phyloP scores from a whole-genome alignment of 345 rosid species.

The Salix exigua region DNA sequence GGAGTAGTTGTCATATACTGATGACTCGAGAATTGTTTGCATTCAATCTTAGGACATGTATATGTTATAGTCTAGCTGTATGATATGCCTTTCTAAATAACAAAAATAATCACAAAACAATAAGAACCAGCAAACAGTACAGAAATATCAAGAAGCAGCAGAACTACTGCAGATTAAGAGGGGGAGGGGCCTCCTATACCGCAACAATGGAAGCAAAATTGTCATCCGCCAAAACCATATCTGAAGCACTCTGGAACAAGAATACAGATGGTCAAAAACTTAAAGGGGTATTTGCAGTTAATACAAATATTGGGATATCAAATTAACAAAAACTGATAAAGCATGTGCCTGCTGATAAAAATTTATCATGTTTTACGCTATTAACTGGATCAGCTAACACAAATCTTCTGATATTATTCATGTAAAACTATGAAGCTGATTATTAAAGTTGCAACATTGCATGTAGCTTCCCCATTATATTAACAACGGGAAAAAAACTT shows the following conservation, averaged over 20 bases:
- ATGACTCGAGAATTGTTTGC: not conserved
- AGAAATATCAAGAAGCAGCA: conserved; percentile 7
- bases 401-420: not conserved
- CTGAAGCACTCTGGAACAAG: conserved; percentile 88
- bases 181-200: conserved; percentile 42
- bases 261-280: conserved; percentile 7
- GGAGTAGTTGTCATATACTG: not conserved
- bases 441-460: not conserved
- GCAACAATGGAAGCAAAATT: conserved; percentile 97
- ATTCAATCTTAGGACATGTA: not conserved
- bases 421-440: not conserved
- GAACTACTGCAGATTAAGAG: conserved; percentile 6
- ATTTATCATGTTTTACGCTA: not conserved
- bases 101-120: not conserved
- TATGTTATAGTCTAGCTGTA: not conserved
- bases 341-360: not conserved
- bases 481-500: not conserved
- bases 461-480: not conserved
- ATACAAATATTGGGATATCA: not conserved
- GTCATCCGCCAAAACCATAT: conserved; percentile 99
- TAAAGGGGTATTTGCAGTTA: not conserved
- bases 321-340: not conserved
- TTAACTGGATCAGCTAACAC: not conserved
- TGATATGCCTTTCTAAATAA: not conserved
- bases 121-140: not conserved